phyloP scores from a whole-genome alignment of 768 basidiomycete genomes.

The Tulasnella sp. region DNA sequence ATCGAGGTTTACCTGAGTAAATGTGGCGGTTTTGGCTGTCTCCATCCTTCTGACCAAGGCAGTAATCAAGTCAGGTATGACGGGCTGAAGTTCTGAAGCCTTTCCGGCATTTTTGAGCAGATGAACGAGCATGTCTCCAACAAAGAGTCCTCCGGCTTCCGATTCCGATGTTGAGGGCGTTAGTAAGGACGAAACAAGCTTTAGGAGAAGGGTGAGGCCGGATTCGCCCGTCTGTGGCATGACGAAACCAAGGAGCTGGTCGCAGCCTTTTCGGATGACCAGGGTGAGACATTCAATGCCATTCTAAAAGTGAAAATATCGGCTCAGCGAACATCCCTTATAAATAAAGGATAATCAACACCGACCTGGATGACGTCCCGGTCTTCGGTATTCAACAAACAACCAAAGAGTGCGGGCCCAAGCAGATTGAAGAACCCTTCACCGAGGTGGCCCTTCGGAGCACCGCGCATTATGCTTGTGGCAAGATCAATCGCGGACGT shows the following conservation, averaged over 20 bases:
- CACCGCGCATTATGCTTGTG: constrained; percentile 57
- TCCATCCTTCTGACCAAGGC: constrained; percentile 75
- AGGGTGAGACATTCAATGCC: constrained; percentile 72
- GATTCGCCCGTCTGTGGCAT: constrained; percentile 37
- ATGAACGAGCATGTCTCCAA: constrained; percentile 93
- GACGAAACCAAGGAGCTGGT: constrained; percentile 68
- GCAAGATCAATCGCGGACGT: constrained; percentile 75
- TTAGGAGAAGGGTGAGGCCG: constrained; percentile 65
- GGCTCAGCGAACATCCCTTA: not conserved
- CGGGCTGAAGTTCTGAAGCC: constrained; percentile 49
- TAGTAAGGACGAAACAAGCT: constrained; percentile 66
- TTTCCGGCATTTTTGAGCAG: constrained; percentile 75
- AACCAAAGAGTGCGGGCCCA: constrained; percentile 63
- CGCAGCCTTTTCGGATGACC: constrained; percentile 76
- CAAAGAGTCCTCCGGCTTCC: constrained; percentile 85
- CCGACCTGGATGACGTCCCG: constrained; percentile 49
- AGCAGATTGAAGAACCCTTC: constrained; percentile 68
- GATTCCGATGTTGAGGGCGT: constrained; percentile 47
- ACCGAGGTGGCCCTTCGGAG: constrained; percentile 49
- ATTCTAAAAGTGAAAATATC: constrained; percentile 38
- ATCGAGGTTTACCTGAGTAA: constrained; percentile 56
- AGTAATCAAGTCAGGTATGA: constrained; percentile 74
- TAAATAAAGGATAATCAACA: not conserved
- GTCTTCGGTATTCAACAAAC: constrained; percentile 62
- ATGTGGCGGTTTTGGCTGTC: constrained; percentile 80